Base-by-base conservation (phyloP, 805 yeast species). In the Blastobotrys chiropterorum region DNA sequence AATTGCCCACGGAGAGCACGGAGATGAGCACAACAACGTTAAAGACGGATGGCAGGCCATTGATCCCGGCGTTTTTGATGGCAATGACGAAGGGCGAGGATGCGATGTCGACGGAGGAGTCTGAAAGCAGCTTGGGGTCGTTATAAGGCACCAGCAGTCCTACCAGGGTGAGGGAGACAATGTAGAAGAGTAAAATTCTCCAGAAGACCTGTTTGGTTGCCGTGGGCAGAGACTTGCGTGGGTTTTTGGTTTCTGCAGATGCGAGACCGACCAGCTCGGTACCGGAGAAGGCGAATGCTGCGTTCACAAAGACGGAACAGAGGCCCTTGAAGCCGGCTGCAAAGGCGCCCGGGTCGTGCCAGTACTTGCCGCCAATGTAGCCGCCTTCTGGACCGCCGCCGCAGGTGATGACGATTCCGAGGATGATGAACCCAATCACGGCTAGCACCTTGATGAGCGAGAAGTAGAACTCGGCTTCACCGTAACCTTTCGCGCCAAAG, bases 151-250 rank as follows among this genome's bases (percentile, higher is more conserved):
- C 92, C 52, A 85, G 72, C 58, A 84, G 78, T 48, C 87, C 83
- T 60, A 72, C 78, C 61, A 74, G 72, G 53, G 67, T 81, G 65
- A 66, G 76, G 57, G 80, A 73, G 14, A 72, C 64, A 64, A 85
- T 73, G 68, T 85, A 85, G 63, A 85, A 84, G 57, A 82, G 67
- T 15, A 82, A 69, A 55, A 85, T 82, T 68, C 90, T 74, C 88
- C 89, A 83, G 68, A 86, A 83, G 1, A 83, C 86, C 67, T 85
- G 88, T 65, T 84, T 84, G 53, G 84, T 81, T 38, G 90, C 88
- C 51, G 76, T 75, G 43, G 89, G 89, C 54, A 83, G 73, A 2
- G 84, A 68, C 52, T 72, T 73, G 61, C 86, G 72, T 49, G 90
- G 89, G 65, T 83, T 78, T 45, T 69, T 75, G 30, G 85, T 73